Conservation (phyloP, 345 rosid genomes). For the Murraya koenigii region DNA sequence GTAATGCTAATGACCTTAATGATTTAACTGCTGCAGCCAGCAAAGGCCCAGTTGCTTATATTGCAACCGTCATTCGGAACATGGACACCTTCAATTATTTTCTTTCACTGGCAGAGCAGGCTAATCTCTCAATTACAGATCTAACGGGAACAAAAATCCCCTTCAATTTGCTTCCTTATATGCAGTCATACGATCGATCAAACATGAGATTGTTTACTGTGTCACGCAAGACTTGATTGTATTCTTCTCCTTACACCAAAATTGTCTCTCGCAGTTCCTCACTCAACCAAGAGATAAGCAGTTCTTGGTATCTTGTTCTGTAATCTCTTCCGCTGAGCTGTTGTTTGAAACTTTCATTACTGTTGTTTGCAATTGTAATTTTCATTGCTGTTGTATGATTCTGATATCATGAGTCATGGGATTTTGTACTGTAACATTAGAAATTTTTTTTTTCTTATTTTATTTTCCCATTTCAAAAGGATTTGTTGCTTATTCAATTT, state of each 20-base stretch:
- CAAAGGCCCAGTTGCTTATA: conserved; percentile 48
- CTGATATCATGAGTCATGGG: background rate
- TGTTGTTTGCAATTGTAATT: background rate
- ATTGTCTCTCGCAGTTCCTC: background rate
- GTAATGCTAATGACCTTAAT: background rate
- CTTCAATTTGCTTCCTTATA: conserved; percentile 55
- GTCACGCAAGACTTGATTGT: conserved; percentile 19
- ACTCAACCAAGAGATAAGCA: background rate
- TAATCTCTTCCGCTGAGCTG: background rate
- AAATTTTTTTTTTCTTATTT: background rate
- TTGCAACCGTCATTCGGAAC: conserved; percentile 77
- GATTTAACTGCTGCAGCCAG: background rate
- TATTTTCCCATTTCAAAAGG: background rate
- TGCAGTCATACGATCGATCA: conserved; percentile 58
- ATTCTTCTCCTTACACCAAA: background rate
- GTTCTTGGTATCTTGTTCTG: background rate
- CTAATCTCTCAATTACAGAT: conserved; percentile 48
- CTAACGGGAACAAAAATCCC: conserved; percentile 44
- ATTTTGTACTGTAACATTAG: too few species aligned
- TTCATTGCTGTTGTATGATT: background rate
- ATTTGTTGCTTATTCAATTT: too few species aligned
- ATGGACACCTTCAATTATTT: conserved; percentile 55
- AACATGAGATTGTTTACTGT: conserved; percentile 48
- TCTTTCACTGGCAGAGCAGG: conserved; percentile 45
- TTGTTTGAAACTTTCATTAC: background rate